Conservation (phyloP, 2,329 filamentous ascomycete species). For the Aspergillus arachidicola region DNA sequence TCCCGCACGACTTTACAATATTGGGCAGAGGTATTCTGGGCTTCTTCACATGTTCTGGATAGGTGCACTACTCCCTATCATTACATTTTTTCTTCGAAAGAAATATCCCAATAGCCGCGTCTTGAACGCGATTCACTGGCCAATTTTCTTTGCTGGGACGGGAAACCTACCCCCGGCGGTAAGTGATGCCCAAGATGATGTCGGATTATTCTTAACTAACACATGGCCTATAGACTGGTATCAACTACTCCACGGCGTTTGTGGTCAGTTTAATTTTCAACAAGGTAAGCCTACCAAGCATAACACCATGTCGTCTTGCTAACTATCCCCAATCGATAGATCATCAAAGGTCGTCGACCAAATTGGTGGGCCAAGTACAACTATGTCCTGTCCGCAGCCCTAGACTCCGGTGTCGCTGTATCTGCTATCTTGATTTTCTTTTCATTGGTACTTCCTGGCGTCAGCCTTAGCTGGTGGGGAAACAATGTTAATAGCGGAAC, state of each 20-base stretch:
- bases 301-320: background rate
- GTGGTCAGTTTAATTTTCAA: slow-evolving; percentile 40
- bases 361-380: slow-evolving; percentile 31
- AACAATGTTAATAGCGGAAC: slow-evolving; percentile 35
- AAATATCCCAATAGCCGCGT: slow-evolving; percentile 56
- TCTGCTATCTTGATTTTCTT: slow-evolving; percentile 42
- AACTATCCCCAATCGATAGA: background rate
- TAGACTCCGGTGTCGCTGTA: slow-evolving; percentile 38
- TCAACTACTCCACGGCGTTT: slow-evolving; percentile 28
- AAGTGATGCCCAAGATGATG: background rate
- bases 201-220: background rate
- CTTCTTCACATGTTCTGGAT: slow-evolving; percentile 55
- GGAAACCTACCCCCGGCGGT: slow-evolving; percentile 30
- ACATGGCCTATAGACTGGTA: slow-evolving; percentile 17
- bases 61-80: slow-evolving; percentile 45
- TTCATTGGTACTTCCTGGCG: slow-evolving; percentile 36
- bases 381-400: slow-evolving; percentile 40
- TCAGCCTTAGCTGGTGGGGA: slow-evolving; percentile 36
- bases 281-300: slow-evolving; percentile 17
- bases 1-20: slow-evolving; percentile 49
- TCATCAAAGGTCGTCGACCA: slow-evolving; percentile 19
- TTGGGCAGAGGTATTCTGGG: slow-evolving; percentile 48
- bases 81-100: slow-evolving; percentile 57
- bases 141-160: slow-evolving; percentile 29
- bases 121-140: slow-evolving; percentile 26